These are phyloP conservation scores for Boletus reticulatus DNA, from an alignment of 768 basidiomycete species.

Conservation along the genomic window DNA sequence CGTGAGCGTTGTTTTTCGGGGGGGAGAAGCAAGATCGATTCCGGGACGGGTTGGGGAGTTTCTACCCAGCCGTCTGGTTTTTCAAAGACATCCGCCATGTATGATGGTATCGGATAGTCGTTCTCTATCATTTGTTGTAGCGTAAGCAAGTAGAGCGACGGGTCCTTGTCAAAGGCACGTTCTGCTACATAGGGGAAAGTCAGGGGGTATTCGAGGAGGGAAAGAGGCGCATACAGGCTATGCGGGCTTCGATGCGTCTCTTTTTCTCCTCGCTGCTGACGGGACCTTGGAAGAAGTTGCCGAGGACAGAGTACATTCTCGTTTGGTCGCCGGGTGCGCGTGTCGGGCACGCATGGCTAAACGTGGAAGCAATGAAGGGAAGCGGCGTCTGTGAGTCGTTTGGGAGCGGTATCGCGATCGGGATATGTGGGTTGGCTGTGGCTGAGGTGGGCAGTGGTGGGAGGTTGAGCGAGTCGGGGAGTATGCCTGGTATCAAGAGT, in stretches of 20 bases:
- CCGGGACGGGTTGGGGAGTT: constrained; percentile 52
- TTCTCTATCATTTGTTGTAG: constrained; percentile 91
- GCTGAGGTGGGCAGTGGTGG: constrained; percentile 71
- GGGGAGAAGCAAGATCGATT: constrained; percentile 31
- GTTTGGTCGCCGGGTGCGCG: constrained; percentile 87
- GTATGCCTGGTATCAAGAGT: constrained; percentile 85
- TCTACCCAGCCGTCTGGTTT: constrained; percentile 78
- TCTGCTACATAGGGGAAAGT: constrained; percentile 44
- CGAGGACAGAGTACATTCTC: constrained; percentile 82
- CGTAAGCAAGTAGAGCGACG: constrained; percentile 70
- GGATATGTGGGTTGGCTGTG: constrained; percentile 54
- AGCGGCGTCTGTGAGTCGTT: constrained; percentile 37
- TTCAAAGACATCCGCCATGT: constrained; percentile 70
- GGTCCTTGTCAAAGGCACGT: constrained; percentile 57
- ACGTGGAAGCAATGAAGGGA: constrained; percentile 73
- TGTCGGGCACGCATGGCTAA: constrained; percentile 92
- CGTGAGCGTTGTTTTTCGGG: constrained; percentile 37
- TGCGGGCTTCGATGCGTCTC: constrained; percentile 48
- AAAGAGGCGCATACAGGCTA: constrained; percentile 30
- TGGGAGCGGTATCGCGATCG: constrained; percentile 45
- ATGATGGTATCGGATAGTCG: constrained; percentile 87
- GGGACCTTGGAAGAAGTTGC: constrained; percentile 78
- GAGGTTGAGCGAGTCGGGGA: constrained; percentile 67
- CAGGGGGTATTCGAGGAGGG: not conserved
- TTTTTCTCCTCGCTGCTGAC: constrained; percentile 80